A percentile compares a stretch with the other conserved stretches of the same genome.
Conservation (phyloP, 148 eudicot genomes). For the Camellia sinensis region DNA sequence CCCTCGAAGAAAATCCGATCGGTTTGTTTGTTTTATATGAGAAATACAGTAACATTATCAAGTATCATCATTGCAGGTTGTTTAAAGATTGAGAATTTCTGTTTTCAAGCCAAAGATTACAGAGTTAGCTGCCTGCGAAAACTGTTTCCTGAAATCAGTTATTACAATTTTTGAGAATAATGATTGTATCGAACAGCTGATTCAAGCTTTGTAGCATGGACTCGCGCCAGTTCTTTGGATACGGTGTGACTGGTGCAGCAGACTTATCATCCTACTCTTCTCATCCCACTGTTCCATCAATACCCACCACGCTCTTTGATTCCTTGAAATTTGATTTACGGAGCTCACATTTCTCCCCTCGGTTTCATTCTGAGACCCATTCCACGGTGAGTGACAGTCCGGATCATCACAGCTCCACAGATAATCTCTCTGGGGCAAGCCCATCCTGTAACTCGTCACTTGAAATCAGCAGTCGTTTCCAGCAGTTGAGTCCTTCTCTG, state of each 20-base stretch:
- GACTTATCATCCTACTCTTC: constrained; percentile 46
- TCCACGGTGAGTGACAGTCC: constrained; percentile 47
- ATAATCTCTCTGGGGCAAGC: constrained; percentile 40
- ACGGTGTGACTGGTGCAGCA: constrained; percentile 40
- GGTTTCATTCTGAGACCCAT: constrained; percentile 44
- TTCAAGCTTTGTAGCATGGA: constrained; percentile 62
- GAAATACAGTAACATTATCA: background rate
- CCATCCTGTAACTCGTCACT: constrained; percentile 54
- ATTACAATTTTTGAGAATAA: background rate
- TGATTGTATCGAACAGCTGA: constrained; percentile 14
- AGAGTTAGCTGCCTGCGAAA: background rate
- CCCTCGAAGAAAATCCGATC: background rate
- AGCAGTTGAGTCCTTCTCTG: constrained; percentile 39
- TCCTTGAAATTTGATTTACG: constrained; percentile 43
- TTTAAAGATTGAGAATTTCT: background rate
- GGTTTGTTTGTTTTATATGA: background rate
- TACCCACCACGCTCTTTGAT: constrained; percentile 37
- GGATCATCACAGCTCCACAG: constrained; percentile 60
- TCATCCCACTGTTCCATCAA: constrained; percentile 34
- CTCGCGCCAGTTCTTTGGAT: constrained; percentile 49
- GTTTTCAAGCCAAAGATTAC: background rate
- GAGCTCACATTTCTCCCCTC: constrained; percentile 61
- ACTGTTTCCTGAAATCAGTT: background rate
- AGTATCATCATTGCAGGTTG: background rate
- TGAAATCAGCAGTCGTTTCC: constrained; percentile 34